Evolutionary conservation across 768 basidiomycete genomes (phyloP).

Genomic region (Chalciporus chontae): DNA sequence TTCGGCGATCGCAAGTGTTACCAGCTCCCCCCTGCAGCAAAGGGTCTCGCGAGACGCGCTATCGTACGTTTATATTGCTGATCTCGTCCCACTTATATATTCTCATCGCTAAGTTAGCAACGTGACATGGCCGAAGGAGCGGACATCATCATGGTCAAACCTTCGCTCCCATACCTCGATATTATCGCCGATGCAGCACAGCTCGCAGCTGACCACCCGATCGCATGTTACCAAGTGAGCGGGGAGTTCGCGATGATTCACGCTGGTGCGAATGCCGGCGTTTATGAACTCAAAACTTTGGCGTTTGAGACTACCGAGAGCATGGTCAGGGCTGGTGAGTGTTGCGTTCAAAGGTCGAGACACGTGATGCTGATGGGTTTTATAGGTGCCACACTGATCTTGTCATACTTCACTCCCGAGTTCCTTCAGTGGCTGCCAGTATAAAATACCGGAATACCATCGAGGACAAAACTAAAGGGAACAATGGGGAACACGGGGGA

Average conservation of each 20-base stretch:
- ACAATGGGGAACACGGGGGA: background rate
- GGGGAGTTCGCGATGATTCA: slow-evolving; percentile 98
- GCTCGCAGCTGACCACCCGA: slow-evolving; percentile 80
- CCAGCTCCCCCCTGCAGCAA: slow-evolving; percentile 86
- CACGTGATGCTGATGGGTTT: slow-evolving; percentile 4
- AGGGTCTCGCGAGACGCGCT: slow-evolving; percentile 89
- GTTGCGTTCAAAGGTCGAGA: background rate
- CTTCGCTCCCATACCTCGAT: slow-evolving; percentile 93
- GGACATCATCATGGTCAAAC: slow-evolving; percentile 99
- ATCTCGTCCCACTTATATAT: background rate
- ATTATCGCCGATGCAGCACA: slow-evolving; percentile 85
- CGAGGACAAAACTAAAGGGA: background rate
- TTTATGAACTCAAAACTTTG: slow-evolving; percentile 91
- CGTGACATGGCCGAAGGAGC: slow-evolving; percentile 90
- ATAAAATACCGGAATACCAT: slow-evolving; percentile 6
- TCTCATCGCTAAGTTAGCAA: slow-evolving; percentile 45
- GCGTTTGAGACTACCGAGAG: slow-evolving; percentile 91
- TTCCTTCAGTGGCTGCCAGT: slow-evolving; percentile 82
- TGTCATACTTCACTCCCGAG: slow-evolving; percentile 95
- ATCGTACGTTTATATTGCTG: slow-evolving; percentile 55
- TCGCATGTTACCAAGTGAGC: slow-evolving; percentile 97
- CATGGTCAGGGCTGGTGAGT: slow-evolving; percentile 86
- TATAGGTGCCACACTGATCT: slow-evolving; percentile 80
- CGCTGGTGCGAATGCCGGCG: slow-evolving; percentile 88
- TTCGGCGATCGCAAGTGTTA: slow-evolving; percentile 98